These are phyloP conservation scores for Apophysomyces trapeziformis DNA, from an alignment of 371 early-diverging fungal species.

Conservation along the genomic window DNA sequence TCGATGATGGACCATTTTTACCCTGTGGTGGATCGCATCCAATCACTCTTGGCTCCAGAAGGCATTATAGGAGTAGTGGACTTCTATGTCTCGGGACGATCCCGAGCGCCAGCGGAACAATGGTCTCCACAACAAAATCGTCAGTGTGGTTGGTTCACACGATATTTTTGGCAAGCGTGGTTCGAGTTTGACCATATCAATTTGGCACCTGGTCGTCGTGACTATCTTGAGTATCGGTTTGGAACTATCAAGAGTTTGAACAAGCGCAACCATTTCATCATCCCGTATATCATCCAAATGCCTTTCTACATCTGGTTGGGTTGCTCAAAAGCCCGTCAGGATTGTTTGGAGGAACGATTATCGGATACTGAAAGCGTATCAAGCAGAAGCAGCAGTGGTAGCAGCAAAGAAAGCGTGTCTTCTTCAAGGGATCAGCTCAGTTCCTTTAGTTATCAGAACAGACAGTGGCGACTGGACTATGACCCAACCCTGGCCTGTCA, in stretches of 20 bases:
- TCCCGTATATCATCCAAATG: constrained; percentile 76
- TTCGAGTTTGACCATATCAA: constrained; percentile 83
- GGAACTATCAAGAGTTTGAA: constrained; percentile 76
- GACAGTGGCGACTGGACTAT: constrained; percentile 72
- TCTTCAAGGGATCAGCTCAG: neutral
- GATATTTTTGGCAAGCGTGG: constrained; percentile 84
- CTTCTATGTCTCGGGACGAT: constrained; percentile 74
- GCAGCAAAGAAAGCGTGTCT: constrained; percentile 7
- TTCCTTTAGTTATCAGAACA: constrained; percentile 33
- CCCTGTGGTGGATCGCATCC: constrained; percentile 73
- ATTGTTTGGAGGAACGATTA: neutral
- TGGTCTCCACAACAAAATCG: constrained; percentile 58
- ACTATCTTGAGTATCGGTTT: constrained; percentile 86
- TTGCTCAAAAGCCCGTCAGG: constrained; percentile 40
- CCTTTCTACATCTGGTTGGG: constrained; percentile 90
- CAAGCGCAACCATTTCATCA: constrained; percentile 74
- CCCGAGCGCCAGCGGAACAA: constrained; percentile 60
- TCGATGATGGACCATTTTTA: constrained; percentile 85
- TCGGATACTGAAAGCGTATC: constrained; percentile 41
- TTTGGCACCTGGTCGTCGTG: constrained; percentile 77
- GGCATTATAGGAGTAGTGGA: constrained; percentile 83
- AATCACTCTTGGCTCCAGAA: constrained; percentile 62
- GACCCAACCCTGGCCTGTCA: constrained; percentile 66
- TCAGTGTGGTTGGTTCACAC: constrained; percentile 77
- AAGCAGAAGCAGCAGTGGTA: constrained; percentile 38